Conservation (phyloP, 2,329 filamentous ascomycete genomes). For the Alternaria arbusti region DNA sequence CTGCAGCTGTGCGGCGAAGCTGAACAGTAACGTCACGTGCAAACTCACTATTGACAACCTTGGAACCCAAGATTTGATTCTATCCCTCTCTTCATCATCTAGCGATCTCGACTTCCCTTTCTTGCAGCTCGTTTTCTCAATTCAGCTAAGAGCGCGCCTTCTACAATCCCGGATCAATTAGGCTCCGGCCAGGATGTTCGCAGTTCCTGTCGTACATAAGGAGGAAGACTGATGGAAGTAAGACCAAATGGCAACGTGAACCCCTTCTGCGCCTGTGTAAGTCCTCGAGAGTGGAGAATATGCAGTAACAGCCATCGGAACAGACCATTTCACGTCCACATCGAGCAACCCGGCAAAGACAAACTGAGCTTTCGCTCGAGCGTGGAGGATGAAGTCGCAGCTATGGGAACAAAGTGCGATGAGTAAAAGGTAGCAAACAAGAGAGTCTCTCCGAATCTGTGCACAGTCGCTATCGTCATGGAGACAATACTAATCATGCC, state of each 20-base stretch:
- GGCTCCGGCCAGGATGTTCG: neutral
- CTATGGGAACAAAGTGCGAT: fast-evolving
- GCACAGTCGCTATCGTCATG: neutral
- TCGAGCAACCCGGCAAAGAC: no score
- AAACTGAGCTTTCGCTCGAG: no score
- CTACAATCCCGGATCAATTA: neutral
- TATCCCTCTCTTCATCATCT: fast-evolving
- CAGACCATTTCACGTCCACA: no score
- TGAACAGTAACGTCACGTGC: neutral
- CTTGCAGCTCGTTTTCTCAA: neutral
- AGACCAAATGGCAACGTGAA: no score
- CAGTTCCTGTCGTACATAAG: neutral
- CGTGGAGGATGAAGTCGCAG: no score
- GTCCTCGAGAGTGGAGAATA: no score
- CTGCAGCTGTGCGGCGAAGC: neutral
- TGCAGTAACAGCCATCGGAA: no score
- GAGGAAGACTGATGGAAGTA: neutral
- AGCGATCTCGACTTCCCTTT: fast-evolving
- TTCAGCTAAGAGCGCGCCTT: neutral
- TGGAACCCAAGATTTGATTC: neutral
- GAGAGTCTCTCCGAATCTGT: fast-evolving
- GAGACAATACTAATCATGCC: neutral
- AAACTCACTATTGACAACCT: neutral
- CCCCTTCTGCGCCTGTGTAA: no score
- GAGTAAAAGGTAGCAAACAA: fast-evolving